A percentile compares a stretch with the other conserved stretches of the same genome.
These are phyloP conservation scores for Ustilago xerochloae DNA, from an alignment of 1,284 basidiomycete species.

Conservation along the genomic window DNA sequence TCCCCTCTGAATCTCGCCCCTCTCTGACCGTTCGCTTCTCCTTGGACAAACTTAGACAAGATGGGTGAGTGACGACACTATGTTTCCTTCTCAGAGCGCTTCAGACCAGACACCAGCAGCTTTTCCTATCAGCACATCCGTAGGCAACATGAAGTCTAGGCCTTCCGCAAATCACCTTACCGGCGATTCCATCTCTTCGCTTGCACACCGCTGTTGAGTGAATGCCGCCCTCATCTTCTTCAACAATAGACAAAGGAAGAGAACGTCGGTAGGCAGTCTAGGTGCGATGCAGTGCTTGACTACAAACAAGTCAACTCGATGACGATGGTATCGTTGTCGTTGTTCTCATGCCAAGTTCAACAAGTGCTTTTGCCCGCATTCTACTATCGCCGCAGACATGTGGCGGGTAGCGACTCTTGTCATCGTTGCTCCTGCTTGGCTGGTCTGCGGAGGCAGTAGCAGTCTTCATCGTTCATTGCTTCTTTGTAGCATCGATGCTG, in stretches of 20 bases:
- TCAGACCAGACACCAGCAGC: neutral
- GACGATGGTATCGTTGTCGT: too few relatives aligned
- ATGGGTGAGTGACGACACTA: conserved; percentile 33
- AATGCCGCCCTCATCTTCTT: neutral
- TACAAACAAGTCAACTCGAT: too few relatives aligned
- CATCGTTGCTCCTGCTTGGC: too few relatives aligned
- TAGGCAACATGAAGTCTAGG: neutral
- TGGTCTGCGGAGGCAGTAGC: too few relatives aligned
- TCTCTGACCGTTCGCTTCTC: conserved; percentile 1
- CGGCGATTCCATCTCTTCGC: neutral
- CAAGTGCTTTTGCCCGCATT: too few relatives aligned
- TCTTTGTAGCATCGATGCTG: neutral
- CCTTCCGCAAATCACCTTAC: neutral
- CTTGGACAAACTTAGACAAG: conserved; percentile 13
- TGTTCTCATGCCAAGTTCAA: too few relatives aligned
- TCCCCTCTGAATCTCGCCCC: neutral
- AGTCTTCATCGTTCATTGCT: neutral
- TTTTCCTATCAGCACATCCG: neutral
- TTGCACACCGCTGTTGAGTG: neutral
- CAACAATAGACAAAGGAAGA: neutral
- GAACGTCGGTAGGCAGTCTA: conserved; percentile 1
- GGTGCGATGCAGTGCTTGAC: neutral
- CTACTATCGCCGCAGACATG: too few relatives aligned
- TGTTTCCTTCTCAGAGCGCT: neutral
- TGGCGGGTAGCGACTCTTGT: too few relatives aligned